phyloP scores from a whole-genome alignment of 805 yeast genomes.

The Nakazawaea pomicola region DNA sequence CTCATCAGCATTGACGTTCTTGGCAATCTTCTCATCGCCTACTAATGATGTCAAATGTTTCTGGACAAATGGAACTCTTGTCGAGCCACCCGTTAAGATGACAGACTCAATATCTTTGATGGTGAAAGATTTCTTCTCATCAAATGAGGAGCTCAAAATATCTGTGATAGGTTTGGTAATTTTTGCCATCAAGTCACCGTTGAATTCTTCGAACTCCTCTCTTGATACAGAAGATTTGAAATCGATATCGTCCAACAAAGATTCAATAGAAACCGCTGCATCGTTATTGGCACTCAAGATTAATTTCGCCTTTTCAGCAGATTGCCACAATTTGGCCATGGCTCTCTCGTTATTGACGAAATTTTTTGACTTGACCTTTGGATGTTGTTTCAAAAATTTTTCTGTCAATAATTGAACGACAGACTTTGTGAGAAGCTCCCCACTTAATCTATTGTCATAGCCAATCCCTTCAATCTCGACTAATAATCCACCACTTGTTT shows the following conservation, averaged over 20 bases:
- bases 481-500: constrained; percentile 33
- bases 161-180: constrained; percentile 50
- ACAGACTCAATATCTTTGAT: constrained; percentile 52
- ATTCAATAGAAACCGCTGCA: constrained; percentile 71
- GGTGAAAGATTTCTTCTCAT: constrained; percentile 14
- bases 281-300: constrained; percentile 87
- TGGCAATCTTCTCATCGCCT: constrained; percentile 61
- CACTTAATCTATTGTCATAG: constrained; percentile 65
- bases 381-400: constrained; percentile 47
- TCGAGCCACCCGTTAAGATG: constrained; percentile 84
- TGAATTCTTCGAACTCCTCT: constrained; percentile 68
- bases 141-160: constrained; percentile 35
- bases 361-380: constrained; percentile 30
- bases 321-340: constrained; percentile 63
- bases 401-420: constrained; percentile 57
- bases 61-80: constrained; percentile 86
- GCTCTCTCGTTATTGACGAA: constrained; percentile 49
- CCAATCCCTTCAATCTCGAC: constrained; percentile 73
- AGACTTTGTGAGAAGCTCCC: constrained; percentile 63
- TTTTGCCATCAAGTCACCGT: constrained; percentile 38
- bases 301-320: constrained; percentile 85
- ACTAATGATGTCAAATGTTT: constrained; percentile 46
- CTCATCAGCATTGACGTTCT: constrained; percentile 93
- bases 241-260: constrained; percentile 68
- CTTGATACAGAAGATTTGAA: constrained; percentile 64